Conservation (phyloP, 306 rosid genomes). For the Lotus japonicus region DNA sequence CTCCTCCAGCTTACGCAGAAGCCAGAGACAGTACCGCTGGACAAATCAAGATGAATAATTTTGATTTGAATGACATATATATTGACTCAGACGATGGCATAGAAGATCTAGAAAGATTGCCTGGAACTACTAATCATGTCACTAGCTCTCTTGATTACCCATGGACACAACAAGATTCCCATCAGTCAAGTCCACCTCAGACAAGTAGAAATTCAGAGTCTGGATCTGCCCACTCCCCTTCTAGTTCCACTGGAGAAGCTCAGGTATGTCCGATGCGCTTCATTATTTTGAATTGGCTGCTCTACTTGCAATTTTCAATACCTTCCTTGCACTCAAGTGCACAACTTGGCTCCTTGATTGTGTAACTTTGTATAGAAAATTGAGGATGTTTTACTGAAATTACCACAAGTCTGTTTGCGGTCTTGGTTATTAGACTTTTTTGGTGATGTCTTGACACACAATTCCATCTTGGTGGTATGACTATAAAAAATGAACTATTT, state of each 20-base stretch:
- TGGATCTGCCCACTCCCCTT: slow-evolving; percentile 86
- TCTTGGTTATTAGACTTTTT: too few relatives aligned
- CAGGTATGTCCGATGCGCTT: slow-evolving; percentile 48
- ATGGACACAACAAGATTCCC: slow-evolving; percentile 68
- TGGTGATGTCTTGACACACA: too few relatives aligned
- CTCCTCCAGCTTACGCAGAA: slow-evolving; percentile 65
- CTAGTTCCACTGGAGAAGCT: slow-evolving; percentile 90
- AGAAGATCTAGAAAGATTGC: slow-evolving; percentile 56
- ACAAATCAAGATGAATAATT: slow-evolving; percentile 56
- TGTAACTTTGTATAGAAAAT: too few relatives aligned
- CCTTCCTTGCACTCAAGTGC: background rate
- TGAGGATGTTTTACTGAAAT: too few relatives aligned
- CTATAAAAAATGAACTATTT: too few relatives aligned
- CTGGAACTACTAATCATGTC: slow-evolving; percentile 50
- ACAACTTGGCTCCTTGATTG: background rate
- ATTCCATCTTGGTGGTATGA: too few relatives aligned
- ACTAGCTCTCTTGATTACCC: slow-evolving; percentile 61
- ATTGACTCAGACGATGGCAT: slow-evolving; percentile 72
- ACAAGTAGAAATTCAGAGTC: slow-evolving; percentile 91
- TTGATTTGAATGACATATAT: slow-evolving; percentile 78
- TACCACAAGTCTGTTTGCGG: too few relatives aligned
- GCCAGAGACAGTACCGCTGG: slow-evolving; percentile 48
- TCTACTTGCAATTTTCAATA: background rate
- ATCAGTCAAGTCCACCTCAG: slow-evolving; percentile 94
- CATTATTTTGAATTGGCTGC: slow-evolving; percentile 7